phyloP scores from a whole-genome alignment of 1,284 basidiomycete genomes.

The Meira nashicola region DNA sequence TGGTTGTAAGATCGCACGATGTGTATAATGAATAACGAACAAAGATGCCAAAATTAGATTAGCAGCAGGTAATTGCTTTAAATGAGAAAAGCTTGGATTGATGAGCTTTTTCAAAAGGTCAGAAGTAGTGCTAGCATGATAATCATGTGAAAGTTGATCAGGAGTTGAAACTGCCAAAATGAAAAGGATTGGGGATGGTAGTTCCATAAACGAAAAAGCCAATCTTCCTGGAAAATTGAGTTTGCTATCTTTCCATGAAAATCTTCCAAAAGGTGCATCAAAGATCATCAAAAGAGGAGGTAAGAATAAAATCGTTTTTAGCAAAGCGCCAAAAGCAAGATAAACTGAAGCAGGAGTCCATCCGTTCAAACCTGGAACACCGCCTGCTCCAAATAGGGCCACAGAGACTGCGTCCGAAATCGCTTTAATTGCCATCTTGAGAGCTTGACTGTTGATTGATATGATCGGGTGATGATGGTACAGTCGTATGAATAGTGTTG shows the following conservation, averaged over 20 bases:
- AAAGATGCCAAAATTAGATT: slow-evolving; percentile 62
- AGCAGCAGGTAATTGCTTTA: slow-evolving; percentile 54
- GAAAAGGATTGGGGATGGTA: slow-evolving; percentile 68
- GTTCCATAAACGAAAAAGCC: slow-evolving; percentile 80
- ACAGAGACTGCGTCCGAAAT: neutral
- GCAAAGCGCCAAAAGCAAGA: slow-evolving; percentile 42
- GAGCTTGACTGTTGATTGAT: too few species aligned
- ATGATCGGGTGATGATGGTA: too few species aligned
- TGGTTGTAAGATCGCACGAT: slow-evolving; percentile 76
- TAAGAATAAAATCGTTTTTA: slow-evolving; percentile 55
- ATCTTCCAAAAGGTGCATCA: slow-evolving; percentile 73
- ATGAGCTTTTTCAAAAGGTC: slow-evolving; percentile 15
- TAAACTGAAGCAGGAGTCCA: slow-evolving; percentile 31
- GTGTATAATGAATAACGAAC: slow-evolving; percentile 73
- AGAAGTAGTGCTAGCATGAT: slow-evolving; percentile 10
- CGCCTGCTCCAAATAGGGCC: slow-evolving; percentile 5
- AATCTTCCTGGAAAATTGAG: slow-evolving; percentile 60
- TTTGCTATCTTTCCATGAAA: slow-evolving; percentile 57
- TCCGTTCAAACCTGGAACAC: neutral
- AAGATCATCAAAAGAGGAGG: slow-evolving; percentile 56
- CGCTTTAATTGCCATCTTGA: too few species aligned
- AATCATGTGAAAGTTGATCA: slow-evolving; percentile 53
- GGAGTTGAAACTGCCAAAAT: slow-evolving; percentile 16
- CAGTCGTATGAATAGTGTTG: too few species aligned
- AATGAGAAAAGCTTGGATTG: slow-evolving; percentile 41